Conservation (phyloP, 257 asterid genomes). For the Salvia rosmarinus region DNA sequence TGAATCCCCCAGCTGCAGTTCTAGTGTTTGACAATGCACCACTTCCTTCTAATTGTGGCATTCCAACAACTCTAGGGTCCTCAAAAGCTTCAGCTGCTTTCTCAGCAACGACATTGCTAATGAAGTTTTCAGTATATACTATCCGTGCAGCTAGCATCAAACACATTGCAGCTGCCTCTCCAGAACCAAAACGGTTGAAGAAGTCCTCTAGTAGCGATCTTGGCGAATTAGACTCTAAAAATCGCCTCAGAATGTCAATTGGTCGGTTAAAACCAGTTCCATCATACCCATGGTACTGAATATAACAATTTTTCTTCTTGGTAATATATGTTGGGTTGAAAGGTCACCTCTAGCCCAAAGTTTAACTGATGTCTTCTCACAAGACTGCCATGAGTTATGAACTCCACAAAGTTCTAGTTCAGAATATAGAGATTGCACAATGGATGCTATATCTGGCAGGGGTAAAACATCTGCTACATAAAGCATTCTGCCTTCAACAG, state of each 20-base stretch:
- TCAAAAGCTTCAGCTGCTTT: conserved; percentile 99
- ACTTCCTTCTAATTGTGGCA: conserved; percentile 92
- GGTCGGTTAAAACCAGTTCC: conserved; percentile 95
- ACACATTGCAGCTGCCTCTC: conserved; percentile 95
- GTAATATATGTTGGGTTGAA: conserved; percentile 85
- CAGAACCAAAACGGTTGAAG: conserved; percentile 88
- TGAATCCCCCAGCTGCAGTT: conserved; percentile 90
- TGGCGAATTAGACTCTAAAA: conserved; percentile 84
- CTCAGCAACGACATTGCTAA: conserved; percentile 76
- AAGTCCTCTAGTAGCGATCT: conserved; percentile 86
- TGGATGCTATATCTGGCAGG: conserved; percentile 72
- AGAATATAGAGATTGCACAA: conserved; percentile 81
- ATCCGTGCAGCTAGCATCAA: conserved; percentile 89
- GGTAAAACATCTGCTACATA: conserved; percentile 89
- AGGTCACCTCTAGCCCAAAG: conserved; percentile 96
- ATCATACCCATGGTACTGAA: conserved; percentile 99
- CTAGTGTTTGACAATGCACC: conserved; percentile 86
- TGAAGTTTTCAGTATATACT: conserved; percentile 59
- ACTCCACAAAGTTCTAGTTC: conserved; percentile 69
- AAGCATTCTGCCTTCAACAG: conserved; percentile 94
- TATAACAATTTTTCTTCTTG: conserved; percentile 78
- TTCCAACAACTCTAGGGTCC: conserved; percentile 94
- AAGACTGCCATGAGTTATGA: conserved; percentile 66
- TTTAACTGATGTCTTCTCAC: conserved; percentile 68
- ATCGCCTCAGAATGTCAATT: conserved; percentile 76